Percentiles rank a stretch among this genome's conserved stretches.
Evolutionary conservation across 164 flowering plant genomes (phyloP).

Genomic region (Kalanchoe fedtschenkoi): DNA sequence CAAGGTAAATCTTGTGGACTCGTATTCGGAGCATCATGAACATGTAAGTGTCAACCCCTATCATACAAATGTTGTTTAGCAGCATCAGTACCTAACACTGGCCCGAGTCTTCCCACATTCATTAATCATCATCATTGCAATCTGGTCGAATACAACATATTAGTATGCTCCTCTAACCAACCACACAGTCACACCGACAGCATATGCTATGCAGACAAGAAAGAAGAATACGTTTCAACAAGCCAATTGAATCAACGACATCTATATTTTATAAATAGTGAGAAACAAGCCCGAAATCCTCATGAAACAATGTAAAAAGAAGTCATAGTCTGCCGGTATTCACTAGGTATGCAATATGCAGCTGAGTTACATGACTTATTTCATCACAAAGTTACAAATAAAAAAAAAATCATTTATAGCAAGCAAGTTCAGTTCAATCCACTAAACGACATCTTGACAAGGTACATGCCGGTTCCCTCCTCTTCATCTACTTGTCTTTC

Average conservation of each 20-base stretch:
- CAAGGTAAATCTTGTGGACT: not conserved
- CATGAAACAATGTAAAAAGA: no score
- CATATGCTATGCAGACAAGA: not conserved
- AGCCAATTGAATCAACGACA: no score
- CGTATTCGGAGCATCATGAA: not conserved
- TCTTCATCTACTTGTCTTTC: not conserved
- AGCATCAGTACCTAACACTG: slow-evolving; percentile 20
- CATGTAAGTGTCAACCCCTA: not conserved
- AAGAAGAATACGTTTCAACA: not conserved
- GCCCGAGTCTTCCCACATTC: slow-evolving; percentile 32
- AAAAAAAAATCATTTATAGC: not conserved
- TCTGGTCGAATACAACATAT: slow-evolving; percentile 38
- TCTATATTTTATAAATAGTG: no score
- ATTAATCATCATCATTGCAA: slow-evolving; percentile 63
- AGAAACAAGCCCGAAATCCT: no score
- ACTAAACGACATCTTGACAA: not conserved
- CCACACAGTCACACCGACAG: not conserved
- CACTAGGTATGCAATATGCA: not conserved
- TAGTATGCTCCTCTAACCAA: slow-evolving; percentile 17
- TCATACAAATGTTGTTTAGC: not conserved
- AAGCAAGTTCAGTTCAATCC: not conserved
- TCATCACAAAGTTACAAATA: not conserved
- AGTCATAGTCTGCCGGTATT: no score
- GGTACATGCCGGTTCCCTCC: not conserved
- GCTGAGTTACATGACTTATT: no score